A percentile compares a stretch with the other conserved stretches of the same genome.
These are phyloP conservation scores for Pseudocercospora cruenta DNA, from an alignment of 2,329 filamentous ascomycete genomes.

Conservation along the genomic window DNA sequence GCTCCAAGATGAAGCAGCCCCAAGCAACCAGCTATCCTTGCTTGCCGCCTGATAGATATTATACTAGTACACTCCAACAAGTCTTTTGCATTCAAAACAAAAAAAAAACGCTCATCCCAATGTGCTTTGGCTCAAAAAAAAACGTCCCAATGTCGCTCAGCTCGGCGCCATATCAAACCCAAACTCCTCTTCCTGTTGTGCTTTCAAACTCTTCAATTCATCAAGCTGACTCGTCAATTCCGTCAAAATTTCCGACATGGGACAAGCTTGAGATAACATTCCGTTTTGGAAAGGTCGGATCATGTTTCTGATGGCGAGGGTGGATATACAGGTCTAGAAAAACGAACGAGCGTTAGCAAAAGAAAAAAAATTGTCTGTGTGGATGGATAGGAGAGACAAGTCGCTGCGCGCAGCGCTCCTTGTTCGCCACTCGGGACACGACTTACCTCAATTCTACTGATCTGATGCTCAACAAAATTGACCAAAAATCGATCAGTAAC, in stretches of 20 bases:
- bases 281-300: conserved; percentile 69
- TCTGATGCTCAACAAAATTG: conserved; percentile 91
- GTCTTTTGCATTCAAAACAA: no score
- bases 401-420: no score
- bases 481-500: conserved; percentile 86
- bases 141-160: background rate
- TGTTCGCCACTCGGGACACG: no score
- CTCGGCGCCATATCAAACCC: conserved; percentile 5
- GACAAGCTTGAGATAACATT: conserved; percentile 73
- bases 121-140: no score
- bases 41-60: background rate
- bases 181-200: conserved; percentile 10
- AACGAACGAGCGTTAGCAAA: no score
- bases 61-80: background rate
- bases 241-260: conserved; percentile 73
- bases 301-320: conserved; percentile 77
- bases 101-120: no score
- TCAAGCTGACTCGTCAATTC: conserved; percentile 64
- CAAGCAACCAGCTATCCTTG: no score
- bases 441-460: conserved; percentile 92
- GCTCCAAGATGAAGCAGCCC: no score
- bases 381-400: no score
- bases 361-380: no score
- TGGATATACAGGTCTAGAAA: conserved; percentile 75
- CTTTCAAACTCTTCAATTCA: conserved; percentile 58